Evolutionary conservation across 2,329 filamentous ascomycete species (phyloP), one percentile per base, ranked within the genome.

Genomic region (Didymella arachidicola): DNA sequence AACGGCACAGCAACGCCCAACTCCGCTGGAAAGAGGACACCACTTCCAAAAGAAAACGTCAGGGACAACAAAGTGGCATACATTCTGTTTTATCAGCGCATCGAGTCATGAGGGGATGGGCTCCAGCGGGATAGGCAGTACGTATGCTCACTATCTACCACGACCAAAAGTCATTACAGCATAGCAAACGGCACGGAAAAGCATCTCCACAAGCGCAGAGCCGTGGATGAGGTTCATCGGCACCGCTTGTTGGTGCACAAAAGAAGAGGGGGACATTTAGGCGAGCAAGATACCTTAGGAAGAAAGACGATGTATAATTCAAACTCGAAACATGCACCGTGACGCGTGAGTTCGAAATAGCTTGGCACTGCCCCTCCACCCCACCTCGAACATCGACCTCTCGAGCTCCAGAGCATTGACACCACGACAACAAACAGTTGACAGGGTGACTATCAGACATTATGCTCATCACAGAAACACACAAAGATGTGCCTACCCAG

Each of bases 41-140:
- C 83, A 86, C 80, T 77, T 49, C 63, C 67, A 65, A 85, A 79
- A 62, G 79, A 79, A 58, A 83, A 83, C 18, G 78, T 91, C 73
- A 92, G 92, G 78, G 94, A 98, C 77, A 97, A 94, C 83, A 97
- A 96, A 83, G 94, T 97, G 58, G 95, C 95, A 4, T 99, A 99
- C 79, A 87, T 99, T 66, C 80, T 99, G 72, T 96, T 99, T 80
- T 99, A 99, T 78, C 90, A 97, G 80, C 87, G 87, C 70, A 86
- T 95, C 41, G 71, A 77, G 61, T 66, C 64, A 61, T 76, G 69
- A 75, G 52, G 46, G 32, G 29, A 38, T 26, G 32, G 51, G 18
- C 46, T 53, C 30, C 47, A 52, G 43, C 56, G 18, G 45, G 29
- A 47, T n/a, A 44, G 36, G 44, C 55, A 53, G 49, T 18, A 32